A percentile compares a stretch with the other conserved stretches of the same genome.
Conservation (phyloP, 2,329 filamentous ascomycete genomes). For the Myriosclerotinia duriaeana region DNA sequence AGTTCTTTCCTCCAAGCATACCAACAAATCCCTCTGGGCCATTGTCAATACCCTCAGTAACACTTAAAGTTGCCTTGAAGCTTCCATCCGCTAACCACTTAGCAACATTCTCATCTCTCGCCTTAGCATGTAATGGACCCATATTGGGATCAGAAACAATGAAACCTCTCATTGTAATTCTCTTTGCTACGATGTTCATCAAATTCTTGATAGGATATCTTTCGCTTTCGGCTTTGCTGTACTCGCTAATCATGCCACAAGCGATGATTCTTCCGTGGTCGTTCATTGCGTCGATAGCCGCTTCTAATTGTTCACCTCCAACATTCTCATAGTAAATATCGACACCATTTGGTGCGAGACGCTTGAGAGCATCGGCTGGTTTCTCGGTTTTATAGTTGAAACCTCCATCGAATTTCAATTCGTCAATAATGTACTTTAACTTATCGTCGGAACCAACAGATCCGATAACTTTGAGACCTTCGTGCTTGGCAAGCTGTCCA, state of each 20-base stretch:
- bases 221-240: slow-evolving; percentile 55
- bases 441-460: slow-evolving; percentile 76
- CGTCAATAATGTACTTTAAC: slow-evolving; percentile 70
- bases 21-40: slow-evolving; percentile 63
- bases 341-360: slow-evolving; percentile 69
- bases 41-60: slow-evolving; percentile 67
- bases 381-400: slow-evolving; percentile 83
- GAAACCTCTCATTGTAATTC: slow-evolving; percentile 65
- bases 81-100: slow-evolving; percentile 68
- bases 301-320: slow-evolving; percentile 71
- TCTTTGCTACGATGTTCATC: slow-evolving; percentile 58
- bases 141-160: slow-evolving; percentile 63
- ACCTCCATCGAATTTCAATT: slow-evolving; percentile 68
- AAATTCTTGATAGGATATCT: slow-evolving; percentile 63
- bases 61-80: slow-evolving; percentile 59
- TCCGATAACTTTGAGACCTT: slow-evolving; percentile 71
- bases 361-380: slow-evolving; percentile 59
- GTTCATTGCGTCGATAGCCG: slow-evolving; percentile 63
- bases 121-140: slow-evolving; percentile 57
- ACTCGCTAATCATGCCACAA: slow-evolving; percentile 67
- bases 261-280: slow-evolving; percentile 61
- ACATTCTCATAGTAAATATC: slow-evolving; percentile 85
- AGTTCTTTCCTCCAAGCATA: slow-evolving; percentile 68
- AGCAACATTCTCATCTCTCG: slow-evolving; percentile 64
- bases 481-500: slow-evolving; percentile 75